These are phyloP conservation scores for Echites panduratus DNA, from an alignment of 257 asterid genomes.

Conservation along the genomic window DNA sequence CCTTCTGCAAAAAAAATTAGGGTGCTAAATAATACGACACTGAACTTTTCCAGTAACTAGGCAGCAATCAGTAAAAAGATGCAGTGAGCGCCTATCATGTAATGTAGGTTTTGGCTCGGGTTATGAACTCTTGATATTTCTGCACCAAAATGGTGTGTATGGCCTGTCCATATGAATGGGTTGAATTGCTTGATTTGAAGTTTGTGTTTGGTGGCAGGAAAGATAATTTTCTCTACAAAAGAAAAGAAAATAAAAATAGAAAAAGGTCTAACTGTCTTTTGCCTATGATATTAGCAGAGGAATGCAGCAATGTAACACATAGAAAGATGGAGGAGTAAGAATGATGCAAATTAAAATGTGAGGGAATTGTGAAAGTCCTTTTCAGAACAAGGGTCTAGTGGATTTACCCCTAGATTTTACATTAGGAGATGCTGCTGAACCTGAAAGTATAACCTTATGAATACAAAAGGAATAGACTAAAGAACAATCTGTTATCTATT, in stretches of 20 bases:
- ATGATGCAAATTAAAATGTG: neutral
- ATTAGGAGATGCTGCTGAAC: neutral
- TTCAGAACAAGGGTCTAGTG: neutral
- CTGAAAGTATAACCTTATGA: neutral
- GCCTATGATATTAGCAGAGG: neutral
- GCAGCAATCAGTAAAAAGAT: neutral
- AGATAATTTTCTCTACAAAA: too few relatives aligned
- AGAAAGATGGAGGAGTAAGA: neutral
- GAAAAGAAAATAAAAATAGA: neutral
- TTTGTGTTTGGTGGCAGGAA: neutral
- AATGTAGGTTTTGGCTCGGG: neutral
- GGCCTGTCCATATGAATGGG: neutral
- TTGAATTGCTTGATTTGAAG: neutral
- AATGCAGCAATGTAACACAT: neutral
- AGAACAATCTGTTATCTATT: conserved; percentile 21
- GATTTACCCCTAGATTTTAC: neutral
- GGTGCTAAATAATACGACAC: neutral
- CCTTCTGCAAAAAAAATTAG: conserved; percentile 46
- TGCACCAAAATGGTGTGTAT: neutral
- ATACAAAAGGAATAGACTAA: conserved; percentile 7
- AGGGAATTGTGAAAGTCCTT: neutral
- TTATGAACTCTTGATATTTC: neutral
- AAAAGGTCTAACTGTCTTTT: neutral
- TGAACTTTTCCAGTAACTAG: neutral
- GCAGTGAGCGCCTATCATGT: neutral